Percentiles rank a stretch among this genome's conserved stretches.
Evolutionary conservation across 164 flowering plant species (phyloP).

Genomic region (Vitis rotundifolia): DNA sequence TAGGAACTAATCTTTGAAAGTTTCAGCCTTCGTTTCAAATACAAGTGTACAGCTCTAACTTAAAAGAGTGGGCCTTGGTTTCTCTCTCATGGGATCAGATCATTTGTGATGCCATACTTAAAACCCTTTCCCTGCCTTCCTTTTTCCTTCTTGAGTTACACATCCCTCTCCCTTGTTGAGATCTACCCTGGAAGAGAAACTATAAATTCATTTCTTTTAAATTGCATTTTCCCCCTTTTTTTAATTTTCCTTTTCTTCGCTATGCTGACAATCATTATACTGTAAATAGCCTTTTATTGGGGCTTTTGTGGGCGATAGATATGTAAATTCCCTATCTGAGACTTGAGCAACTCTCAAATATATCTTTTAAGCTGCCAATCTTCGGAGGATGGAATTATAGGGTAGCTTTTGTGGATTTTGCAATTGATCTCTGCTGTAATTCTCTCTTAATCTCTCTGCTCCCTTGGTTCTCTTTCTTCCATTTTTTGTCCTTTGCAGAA

Average conservation of each 20-base stretch:
- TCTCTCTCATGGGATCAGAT: not conserved
- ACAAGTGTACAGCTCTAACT: conserved; percentile 62
- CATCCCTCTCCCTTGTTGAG: not conserved
- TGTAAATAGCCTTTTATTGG: conserved; percentile 12
- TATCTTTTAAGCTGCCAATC: not conserved
- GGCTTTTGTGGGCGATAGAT: conserved; percentile 7
- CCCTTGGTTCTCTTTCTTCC: too few relatives aligned
- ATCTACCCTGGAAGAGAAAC: conserved; percentile 4
- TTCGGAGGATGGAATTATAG: not conserved
- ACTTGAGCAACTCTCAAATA: not conserved
- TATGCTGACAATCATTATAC: not conserved
- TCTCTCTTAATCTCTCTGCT: too few relatives aligned
- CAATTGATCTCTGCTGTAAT: too few relatives aligned
- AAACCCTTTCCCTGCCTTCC: not conserved
- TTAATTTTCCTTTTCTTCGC: not conserved
- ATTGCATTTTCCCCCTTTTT: not conserved
- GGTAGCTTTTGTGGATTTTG: too few relatives aligned
- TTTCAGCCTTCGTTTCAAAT: conserved; percentile 4
- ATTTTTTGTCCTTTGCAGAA: too few relatives aligned
- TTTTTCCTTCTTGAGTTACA: not conserved
- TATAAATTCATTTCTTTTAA: not conserved
- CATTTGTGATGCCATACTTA: not conserved
- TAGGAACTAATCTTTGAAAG: conserved; percentile 29
- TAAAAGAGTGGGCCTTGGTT: conserved; percentile 4
- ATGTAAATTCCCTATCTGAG: conserved; percentile 1